These are phyloP conservation scores for Porphyrellus sp. DNA, from an alignment of 1,284 basidiomycete species.

Conservation along the genomic window DNA sequence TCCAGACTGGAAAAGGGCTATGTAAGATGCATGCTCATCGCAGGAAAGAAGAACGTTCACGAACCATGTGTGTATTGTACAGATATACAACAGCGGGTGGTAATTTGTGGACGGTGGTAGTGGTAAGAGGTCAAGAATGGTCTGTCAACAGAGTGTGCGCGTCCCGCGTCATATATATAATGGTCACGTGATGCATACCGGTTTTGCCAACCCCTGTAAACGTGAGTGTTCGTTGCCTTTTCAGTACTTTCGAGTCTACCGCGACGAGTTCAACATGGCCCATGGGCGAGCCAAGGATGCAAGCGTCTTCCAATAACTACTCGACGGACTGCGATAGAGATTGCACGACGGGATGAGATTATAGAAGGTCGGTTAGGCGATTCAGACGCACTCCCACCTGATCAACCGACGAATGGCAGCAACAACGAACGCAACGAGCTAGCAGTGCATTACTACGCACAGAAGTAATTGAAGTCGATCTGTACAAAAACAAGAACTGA, in stretches of 20 bases:
- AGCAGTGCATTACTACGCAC: too few species aligned
- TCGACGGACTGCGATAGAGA: too few species aligned
- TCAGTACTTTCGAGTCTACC: background rate
- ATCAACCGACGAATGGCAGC: too few species aligned
- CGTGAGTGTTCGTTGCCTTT: background rate
- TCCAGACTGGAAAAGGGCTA: slow-evolving; percentile 40
- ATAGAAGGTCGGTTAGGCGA: too few species aligned
- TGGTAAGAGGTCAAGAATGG: slow-evolving; percentile 42
- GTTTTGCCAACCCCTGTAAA: slow-evolving; percentile 5
- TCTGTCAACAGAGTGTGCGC: slow-evolving; percentile 40
- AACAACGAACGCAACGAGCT: too few species aligned
- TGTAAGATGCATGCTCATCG: slow-evolving; percentile 12
- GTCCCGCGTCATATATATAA: slow-evolving; percentile 35
- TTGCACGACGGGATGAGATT: too few species aligned
- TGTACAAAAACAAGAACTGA: too few species aligned
- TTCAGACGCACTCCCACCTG: too few species aligned
- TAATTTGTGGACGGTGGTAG: slow-evolving; percentile 34
- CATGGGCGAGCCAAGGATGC: background rate
- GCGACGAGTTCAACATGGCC: background rate
- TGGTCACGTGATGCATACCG: slow-evolving; percentile 44
- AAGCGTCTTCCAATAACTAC: too few species aligned
- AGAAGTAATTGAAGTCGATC: too few species aligned
- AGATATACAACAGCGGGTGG: slow-evolving; percentile 20
- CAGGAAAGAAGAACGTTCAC: slow-evolving; percentile 14
- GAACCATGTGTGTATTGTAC: slow-evolving; percentile 38